Conservation (phyloP, 768 basidiomycete genomes). For the Boletellus emodensis region DNA sequence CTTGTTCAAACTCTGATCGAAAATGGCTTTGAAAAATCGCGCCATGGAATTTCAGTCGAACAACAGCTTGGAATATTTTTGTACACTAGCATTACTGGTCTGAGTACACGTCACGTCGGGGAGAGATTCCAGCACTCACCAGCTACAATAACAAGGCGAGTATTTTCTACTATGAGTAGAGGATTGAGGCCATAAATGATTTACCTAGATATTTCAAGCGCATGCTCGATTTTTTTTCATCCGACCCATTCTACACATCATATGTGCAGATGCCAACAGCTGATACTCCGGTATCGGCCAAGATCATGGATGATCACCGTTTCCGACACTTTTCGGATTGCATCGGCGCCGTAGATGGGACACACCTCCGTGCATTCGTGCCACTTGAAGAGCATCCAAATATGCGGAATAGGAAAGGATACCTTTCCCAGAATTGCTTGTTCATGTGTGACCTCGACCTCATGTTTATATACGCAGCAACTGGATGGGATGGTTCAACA, state of each 20-base stretch:
- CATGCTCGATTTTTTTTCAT: slow-evolving; percentile 6
- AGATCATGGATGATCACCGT: background rate
- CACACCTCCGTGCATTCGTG: background rate
- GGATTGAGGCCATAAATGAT: no score
- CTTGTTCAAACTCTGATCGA: background rate
- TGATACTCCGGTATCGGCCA: background rate
- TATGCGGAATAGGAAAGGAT: slow-evolving; percentile 14
- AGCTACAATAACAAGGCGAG: background rate
- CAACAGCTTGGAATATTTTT: slow-evolving; percentile 14
- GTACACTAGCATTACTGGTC: slow-evolving; percentile 8
- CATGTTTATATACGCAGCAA: slow-evolving; percentile 11
- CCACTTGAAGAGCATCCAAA: background rate
- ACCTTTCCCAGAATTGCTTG: slow-evolving; percentile 18
- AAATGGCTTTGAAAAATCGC: background rate
- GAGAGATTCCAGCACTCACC: slow-evolving; percentile 10
- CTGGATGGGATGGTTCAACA: slow-evolving; percentile 15
- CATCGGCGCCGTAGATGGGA: slow-evolving; percentile 11
- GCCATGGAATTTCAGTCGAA: slow-evolving; percentile 1
- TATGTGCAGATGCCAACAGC: background rate
- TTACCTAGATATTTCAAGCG: slow-evolving; percentile 15
- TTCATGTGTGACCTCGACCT: slow-evolving; percentile 16
- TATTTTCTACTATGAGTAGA: no score
- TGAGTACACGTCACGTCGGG: slow-evolving; percentile 4
- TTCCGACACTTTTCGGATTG: slow-evolving; percentile 3
- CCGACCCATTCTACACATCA: background rate